Percentiles rank a stretch among this genome's conserved stretches.
These are phyloP conservation scores for Venturia oleaginea DNA, from an alignment of 2,329 filamentous ascomycete genomes.

Conservation along the genomic window DNA sequence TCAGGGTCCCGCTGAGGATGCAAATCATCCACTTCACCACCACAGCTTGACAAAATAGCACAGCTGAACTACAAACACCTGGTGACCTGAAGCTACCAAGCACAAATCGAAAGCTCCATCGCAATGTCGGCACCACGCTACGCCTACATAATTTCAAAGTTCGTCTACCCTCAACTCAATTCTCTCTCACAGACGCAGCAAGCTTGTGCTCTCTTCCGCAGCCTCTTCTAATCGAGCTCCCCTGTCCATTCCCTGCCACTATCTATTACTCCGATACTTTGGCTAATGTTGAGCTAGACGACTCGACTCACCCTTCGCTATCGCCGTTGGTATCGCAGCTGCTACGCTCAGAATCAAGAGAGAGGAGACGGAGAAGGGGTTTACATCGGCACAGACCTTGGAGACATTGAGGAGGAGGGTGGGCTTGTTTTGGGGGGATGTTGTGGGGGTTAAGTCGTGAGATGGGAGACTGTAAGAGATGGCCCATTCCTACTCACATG, in stretches of 20 bases:
- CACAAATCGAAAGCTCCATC: neutral
- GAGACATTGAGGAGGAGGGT: constrained; percentile 24
- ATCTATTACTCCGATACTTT: neutral
- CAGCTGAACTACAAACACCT: neutral
- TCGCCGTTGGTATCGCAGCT: constrained; percentile 38
- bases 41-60: neutral
- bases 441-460: neutral
- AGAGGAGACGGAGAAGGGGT: constrained; percentile 36
- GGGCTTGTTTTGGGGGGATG: constrained; percentile 15
- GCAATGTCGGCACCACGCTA: constrained; percentile 23
- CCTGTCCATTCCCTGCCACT: constrained; percentile 4
- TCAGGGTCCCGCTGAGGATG: neutral
- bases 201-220: neutral
- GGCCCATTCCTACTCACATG: no score
- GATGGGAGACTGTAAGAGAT: neutral
- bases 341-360: constrained; percentile 33
- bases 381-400: constrained; percentile 22
- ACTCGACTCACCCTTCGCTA: constrained; percentile 41
- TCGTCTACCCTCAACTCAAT: constrained; percentile 12
- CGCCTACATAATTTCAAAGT: constrained; percentile 38
- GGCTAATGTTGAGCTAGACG: constrained; percentile 23
- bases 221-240: neutral
- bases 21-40: neutral
- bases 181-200: neutral
- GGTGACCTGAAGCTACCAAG: neutral